A percentile compares a stretch with the other conserved stretches of the same genome.
These are phyloP conservation scores for Strombidium stylifer DNA, from an alignment of 73 alveolate species.

Conservation along the genomic window DNA sequence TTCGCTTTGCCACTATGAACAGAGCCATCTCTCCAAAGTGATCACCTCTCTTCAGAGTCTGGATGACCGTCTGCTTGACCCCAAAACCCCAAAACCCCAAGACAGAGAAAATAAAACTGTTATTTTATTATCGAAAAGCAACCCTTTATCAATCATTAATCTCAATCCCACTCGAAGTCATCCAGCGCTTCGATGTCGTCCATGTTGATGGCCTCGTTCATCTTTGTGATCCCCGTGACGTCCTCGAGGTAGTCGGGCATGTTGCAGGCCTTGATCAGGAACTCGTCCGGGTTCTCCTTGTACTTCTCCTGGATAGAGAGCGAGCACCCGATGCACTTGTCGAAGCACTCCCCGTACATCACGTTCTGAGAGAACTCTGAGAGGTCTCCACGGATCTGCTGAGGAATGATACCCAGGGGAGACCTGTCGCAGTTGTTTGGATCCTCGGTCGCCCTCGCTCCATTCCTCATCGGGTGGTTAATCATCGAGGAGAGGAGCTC, in stretches of 20 bases:
- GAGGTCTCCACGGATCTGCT: constrained; percentile 90
- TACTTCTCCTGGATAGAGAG: constrained; percentile 58
- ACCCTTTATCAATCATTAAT: constrained; percentile 56
- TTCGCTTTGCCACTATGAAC: too few relatives aligned
- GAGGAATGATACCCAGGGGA: constrained; percentile 73
- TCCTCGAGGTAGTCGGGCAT: constrained; percentile 89
- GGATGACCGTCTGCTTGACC: too few relatives aligned
- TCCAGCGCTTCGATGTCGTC: constrained; percentile 73
- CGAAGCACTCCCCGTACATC: constrained; percentile 66
- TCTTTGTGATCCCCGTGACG: constrained; percentile 74
- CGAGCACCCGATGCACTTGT: constrained; percentile 87
- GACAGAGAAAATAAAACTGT: too few relatives aligned
- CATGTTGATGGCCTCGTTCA: constrained; percentile 54
- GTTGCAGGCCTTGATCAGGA: constrained; percentile 74
- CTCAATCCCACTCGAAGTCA: too few relatives aligned
- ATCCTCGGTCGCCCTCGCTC: constrained; percentile 68
- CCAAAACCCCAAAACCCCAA: too few relatives aligned
- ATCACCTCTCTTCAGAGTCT: too few relatives aligned
- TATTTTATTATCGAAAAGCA: too few relatives aligned
- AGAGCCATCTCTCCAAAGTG: too few relatives aligned
- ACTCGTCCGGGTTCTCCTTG: constrained; percentile 57
- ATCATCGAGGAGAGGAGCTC: constrained; percentile 87
- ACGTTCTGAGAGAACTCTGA: constrained; percentile 57
- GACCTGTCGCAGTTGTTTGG: constrained; percentile 59
- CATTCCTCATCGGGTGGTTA: constrained; percentile 86